phyloP scores from a whole-genome alignment of 208 protist genomes.

The Porcisia deanei region DNA sequence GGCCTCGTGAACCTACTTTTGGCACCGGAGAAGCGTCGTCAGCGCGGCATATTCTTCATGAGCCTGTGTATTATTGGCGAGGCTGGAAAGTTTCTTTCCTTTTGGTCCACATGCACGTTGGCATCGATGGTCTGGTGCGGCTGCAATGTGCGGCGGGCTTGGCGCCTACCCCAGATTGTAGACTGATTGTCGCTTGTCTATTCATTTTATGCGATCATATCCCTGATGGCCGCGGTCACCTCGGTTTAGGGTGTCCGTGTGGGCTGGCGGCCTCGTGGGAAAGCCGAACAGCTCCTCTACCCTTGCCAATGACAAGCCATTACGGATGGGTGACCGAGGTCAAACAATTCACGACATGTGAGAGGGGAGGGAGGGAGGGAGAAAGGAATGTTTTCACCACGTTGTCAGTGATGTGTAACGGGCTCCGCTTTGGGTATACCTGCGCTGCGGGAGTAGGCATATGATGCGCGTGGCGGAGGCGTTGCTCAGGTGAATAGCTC shows the following conservation, averaged over 20 bases:
- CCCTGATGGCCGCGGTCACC: not conserved
- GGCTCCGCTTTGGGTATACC: no score
- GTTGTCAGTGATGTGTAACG: no score
- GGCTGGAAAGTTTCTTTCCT: conserved; percentile 33
- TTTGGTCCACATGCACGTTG: conserved; percentile 28
- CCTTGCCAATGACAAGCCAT: no score
- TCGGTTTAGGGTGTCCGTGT: not conserved
- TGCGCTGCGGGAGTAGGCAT: no score
- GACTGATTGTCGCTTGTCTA: not conserved
- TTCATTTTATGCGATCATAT: not conserved
- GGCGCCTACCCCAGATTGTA: not conserved
- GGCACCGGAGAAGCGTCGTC: conserved; percentile 7
- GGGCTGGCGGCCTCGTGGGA: not conserved
- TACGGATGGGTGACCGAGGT: no score
- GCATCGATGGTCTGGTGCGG: conserved; percentile 16
- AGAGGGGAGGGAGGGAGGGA: no score
- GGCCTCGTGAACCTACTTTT: conserved; percentile 14
- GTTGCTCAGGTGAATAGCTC: no score
- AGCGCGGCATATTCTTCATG: conserved; percentile 25
- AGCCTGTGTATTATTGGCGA: conserved; percentile 24
- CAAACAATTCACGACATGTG: no score
- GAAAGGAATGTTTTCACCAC: no score
- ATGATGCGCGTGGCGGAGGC: no score
- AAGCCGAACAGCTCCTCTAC: no score
- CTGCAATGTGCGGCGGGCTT: conserved; percentile 4